phyloP scores from a whole-genome alignment of 2,329 filamentous ascomycete species.

The Aspergillus alliaceus region DNA sequence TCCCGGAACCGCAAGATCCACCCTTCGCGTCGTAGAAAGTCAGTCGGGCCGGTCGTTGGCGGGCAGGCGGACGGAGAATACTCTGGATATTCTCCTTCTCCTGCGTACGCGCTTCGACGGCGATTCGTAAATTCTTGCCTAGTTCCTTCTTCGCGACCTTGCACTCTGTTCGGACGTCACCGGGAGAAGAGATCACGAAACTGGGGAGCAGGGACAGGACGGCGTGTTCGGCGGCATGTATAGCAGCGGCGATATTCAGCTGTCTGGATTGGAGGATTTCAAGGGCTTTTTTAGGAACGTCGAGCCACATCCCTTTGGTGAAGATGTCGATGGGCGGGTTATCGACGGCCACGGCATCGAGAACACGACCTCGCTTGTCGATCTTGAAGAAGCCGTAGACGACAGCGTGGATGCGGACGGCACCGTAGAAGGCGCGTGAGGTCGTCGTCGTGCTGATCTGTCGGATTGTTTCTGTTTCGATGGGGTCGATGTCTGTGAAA shows the following conservation, averaged over 20 bases:
- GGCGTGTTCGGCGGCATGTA: constrained; percentile 93
- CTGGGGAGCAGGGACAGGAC: constrained; percentile 84
- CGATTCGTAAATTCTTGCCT: constrained; percentile 52
- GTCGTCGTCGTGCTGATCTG: constrained; percentile 51
- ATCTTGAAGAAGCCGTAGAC: constrained; percentile 98
- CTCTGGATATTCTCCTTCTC: constrained; percentile 14
- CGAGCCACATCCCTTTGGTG: constrained; percentile 93
- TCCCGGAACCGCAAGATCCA: constrained; percentile 77
- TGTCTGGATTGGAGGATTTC: constrained; percentile 71
- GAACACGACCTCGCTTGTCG: constrained; percentile 78
- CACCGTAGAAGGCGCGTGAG: constrained; percentile 78
- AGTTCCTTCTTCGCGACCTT: constrained; percentile 89
- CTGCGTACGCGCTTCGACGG: constrained; percentile 8
- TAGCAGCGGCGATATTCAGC: constrained; percentile 81
- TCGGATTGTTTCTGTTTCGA: constrained; percentile 86
- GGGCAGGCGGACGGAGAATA: constrained; percentile 38
- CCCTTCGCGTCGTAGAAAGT: constrained; percentile 97
- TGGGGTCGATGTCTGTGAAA: constrained; percentile 88
- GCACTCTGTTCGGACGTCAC: constrained; percentile 92
- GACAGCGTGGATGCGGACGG: constrained; percentile 80
- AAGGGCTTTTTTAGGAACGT: constrained; percentile 77
- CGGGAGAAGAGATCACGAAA: constrained; percentile 85
- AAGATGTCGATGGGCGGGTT: constrained; percentile 85
- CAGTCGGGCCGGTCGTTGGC: constrained; percentile 82
- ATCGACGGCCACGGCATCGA: constrained; percentile 90